Evolutionary conservation across 2,329 filamentous ascomycete genomes (phyloP).

Genomic region (Fusarium lyarnte): DNA sequence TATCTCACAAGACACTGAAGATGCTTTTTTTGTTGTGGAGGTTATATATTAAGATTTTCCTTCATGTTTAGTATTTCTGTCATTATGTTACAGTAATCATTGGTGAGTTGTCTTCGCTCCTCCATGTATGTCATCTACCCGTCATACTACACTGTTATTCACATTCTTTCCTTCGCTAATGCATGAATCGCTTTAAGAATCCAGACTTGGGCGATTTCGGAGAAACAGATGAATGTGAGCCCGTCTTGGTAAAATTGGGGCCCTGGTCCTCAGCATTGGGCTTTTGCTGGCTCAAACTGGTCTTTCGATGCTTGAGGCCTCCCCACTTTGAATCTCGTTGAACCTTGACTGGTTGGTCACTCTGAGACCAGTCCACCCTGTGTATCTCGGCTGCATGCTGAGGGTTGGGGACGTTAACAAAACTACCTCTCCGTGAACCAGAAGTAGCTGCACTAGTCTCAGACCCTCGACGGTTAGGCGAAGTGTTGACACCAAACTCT

Average conservation of each 20-base stretch:
- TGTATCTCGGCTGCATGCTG: conserved; percentile 46
- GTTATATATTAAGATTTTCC: conserved; percentile 1
- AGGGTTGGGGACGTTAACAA: conserved; percentile 21
- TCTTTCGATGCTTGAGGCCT: conserved; percentile 55
- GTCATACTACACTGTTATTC: not conserved
- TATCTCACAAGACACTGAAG: not conserved
- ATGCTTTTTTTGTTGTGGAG: not conserved
- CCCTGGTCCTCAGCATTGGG: conserved; percentile 35
- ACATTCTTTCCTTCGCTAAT: conserved; percentile 41
- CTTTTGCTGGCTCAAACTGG: conserved; percentile 46
- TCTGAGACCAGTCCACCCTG: conserved; percentile 68
- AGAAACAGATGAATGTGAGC: conserved; percentile 16
- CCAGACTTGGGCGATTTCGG: conserved; percentile 49
- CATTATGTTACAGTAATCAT: conserved; percentile 22
- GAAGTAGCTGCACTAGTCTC: conserved; percentile 20
- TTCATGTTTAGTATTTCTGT: conserved; percentile 24
- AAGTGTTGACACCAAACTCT: conserved; percentile 25
- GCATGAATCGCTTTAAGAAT: conserved; percentile 58
- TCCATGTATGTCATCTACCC: not conserved
- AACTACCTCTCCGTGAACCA: conserved; percentile 33
- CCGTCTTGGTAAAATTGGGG: conserved; percentile 1
- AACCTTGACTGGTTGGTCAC: conserved; percentile 54
- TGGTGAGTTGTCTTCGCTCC: conserved; percentile 29
- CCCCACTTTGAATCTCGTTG: conserved; percentile 61
- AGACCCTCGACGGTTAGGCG: conserved; percentile 29